Evolutionary conservation across 106 monocot genomes (phyloP), one percentile per base, ranked within the genome.

Genomic region (Dendrobium catenatum): DNA sequence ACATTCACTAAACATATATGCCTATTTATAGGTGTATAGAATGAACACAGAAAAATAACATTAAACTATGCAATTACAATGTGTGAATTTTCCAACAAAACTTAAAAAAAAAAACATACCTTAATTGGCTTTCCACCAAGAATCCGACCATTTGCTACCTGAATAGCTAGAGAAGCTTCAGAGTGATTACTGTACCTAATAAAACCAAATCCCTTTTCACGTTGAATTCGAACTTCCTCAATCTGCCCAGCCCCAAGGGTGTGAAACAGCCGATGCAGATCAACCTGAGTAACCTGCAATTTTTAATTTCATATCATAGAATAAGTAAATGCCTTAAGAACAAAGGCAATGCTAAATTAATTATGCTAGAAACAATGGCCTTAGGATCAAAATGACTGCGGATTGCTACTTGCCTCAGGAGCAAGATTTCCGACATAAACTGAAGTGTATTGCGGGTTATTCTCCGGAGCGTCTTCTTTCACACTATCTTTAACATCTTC

Each of bases 371-470:
- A 76, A 42, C 40, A 13, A 19, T 61, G 16, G 8, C n/a, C 11
- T 7, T 26, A 76, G 42, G 61, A 22, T 22, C 61, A 61, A 44
- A 54, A 37, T 67, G 67, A 58, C 10, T 0, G 51, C 13, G 18
- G 31, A 77, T 48, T 18, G 4, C 31, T 9, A 73, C 81, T 82
- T 51, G 76, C 95, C 90, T 93, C 95, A 56, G 86, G 90, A 78
- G 89, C 73, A 83, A 95, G 92, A 64, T 95, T 95, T 33, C 95
- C 95, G n/a, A 89, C 92, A 88, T 95, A 95, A 56, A 95, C 95
- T 72, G 95, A 89, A 7, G 89, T 95, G 75, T 85, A 95, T 42
- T 93, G 87, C 18, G 86, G 88, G 27, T 95, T 93, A 74, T 95
- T 93, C 83, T 93, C 95, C 29, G 92, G 95, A 73, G 77, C 85